Evolutionary conservation across 2,329 filamentous ascomycete genomes (phyloP), one percentile per base, ranked within the genome.

Genomic region (Colletotrichum euphorbiae): DNA sequence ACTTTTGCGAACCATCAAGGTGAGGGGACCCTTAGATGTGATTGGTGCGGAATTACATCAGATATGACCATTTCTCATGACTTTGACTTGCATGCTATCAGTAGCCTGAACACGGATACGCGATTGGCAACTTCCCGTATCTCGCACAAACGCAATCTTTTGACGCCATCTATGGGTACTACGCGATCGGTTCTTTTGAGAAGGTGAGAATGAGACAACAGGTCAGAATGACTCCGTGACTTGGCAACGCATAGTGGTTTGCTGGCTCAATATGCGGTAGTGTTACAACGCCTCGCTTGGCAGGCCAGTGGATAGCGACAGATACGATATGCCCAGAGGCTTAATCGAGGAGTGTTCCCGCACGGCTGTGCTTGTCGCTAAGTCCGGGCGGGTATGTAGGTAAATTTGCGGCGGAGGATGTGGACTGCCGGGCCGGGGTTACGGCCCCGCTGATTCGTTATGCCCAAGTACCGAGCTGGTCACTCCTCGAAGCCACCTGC

Each of bases 241-340:
- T 54, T 58, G 60, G 65, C 46, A 45, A 36, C 48, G 59, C 38
- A 40, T 60, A 19, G 62, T 45, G 62, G 45, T 24, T 42, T 51
- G 43, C 28, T 40, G 21, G 21, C 21, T 12, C 21, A 38, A 36
- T 45, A 50, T 63, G 64, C 51, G 51, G 51, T 33, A 57, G 46
- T n/a, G 65, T 68, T 64, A 54, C 65, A 68, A 54, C 46, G 60
- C 31, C 21, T 45, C 60, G 43, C 65, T 68, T 68, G 65, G 65
- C 65, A 36, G 17, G 21, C 8, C 43, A 43, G 46, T 40, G 38
- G 51, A 11, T 52, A 38, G 36, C 45, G 64, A 55, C 52, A 56
- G 17, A 64, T 59, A 68, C 60, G 46, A 64, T 58, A 9, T 19
- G 31, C 52, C n/a, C 21, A 59, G 52, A 46, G 13, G n/a, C 54